phyloP scores from a whole-genome alignment of 1,139 yeast genomes.

The Oligophagozyma castellii region DNA sequence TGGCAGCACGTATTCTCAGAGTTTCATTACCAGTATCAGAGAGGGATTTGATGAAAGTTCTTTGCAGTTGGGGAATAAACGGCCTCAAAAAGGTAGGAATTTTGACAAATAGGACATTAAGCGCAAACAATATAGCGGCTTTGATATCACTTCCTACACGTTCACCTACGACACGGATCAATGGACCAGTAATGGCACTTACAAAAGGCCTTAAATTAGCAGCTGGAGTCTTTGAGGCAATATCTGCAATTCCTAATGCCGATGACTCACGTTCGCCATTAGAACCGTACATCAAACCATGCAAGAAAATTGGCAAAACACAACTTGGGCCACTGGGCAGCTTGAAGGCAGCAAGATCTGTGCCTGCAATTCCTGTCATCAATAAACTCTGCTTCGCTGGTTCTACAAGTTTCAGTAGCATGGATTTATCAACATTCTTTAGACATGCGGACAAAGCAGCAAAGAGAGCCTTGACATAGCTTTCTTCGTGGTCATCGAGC shows the following conservation, averaged over 20 bases:
- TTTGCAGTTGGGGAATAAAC: constrained; percentile 91
- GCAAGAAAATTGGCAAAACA: constrained; percentile 79
- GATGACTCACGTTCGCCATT: constrained; percentile 73
- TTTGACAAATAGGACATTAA: constrained; percentile 62
- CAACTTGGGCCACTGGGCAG: constrained; percentile 79
- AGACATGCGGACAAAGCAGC: constrained; percentile 53
- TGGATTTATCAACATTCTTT: constrained; percentile 59
- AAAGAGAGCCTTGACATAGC: constrained; percentile 58
- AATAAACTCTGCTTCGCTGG: constrained; percentile 67
- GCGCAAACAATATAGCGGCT: constrained; percentile 78
- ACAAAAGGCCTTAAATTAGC: constrained; percentile 74
- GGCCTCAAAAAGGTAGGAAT: constrained; percentile 90
- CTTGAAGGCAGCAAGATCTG: constrained; percentile 61
- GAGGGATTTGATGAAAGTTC: constrained; percentile 89
- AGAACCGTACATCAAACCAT: constrained; percentile 90
- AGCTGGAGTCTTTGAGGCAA: constrained; percentile 78
- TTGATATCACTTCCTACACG: constrained; percentile 82
- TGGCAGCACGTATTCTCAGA: constrained; percentile 76
- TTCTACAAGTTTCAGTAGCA: constrained; percentile 60
- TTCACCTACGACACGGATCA: constrained; percentile 96
- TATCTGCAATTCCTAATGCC: constrained; percentile 80
- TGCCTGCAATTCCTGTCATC: constrained; percentile 44
- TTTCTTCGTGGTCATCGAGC: constrained; percentile 55
- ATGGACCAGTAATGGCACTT: constrained; percentile 90
- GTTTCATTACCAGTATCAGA: constrained; percentile 62